phyloP scores from a whole-genome alignment of 2,329 filamentous ascomycete species.

The Aspergillus ustus region DNA sequence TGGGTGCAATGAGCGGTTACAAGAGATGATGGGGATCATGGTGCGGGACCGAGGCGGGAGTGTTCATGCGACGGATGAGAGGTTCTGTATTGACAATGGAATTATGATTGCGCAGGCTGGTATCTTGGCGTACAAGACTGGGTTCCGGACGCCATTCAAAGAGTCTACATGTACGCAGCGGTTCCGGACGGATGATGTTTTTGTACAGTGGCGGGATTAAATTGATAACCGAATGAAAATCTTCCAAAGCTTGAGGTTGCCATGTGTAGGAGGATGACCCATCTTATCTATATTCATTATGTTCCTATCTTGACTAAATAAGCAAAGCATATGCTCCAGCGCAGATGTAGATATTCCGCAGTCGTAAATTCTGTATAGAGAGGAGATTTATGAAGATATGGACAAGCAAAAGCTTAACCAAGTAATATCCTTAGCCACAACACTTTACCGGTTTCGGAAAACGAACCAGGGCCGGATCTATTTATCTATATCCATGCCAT shows the following conservation, averaged over 20 bases:
- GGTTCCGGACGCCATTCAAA: conserved; percentile 74
- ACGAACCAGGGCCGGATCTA: neutral
- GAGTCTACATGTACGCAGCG: conserved; percentile 85
- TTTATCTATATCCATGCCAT: neutral
- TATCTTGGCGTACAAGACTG: conserved; percentile 79
- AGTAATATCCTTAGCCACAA: neutral
- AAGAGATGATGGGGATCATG: conserved; percentile 99
- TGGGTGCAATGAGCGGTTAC: conserved; percentile 89
- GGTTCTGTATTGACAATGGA: conserved; percentile 98
- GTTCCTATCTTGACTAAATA: neutral
- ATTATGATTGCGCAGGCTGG: conserved; percentile 99
- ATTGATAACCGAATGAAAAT: neutral
- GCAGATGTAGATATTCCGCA: neutral
- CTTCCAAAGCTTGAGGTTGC: neutral
- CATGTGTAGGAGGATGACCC: neutral
- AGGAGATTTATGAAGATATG: neutral
- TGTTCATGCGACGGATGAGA: conserved; percentile 93
- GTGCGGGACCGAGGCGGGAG: conserved; percentile 83
- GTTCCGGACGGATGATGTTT: conserved; percentile 81
- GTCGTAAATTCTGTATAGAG: conserved; percentile 1
- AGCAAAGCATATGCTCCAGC: neutral
- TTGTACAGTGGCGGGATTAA: conserved; percentile 75
- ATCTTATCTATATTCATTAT: neutral
- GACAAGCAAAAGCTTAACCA: conserved; percentile 3
- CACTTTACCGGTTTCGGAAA: neutral